Base-by-base conservation (phyloP, 208 protist genomes). In the Blechomonas ayalai region DNA sequence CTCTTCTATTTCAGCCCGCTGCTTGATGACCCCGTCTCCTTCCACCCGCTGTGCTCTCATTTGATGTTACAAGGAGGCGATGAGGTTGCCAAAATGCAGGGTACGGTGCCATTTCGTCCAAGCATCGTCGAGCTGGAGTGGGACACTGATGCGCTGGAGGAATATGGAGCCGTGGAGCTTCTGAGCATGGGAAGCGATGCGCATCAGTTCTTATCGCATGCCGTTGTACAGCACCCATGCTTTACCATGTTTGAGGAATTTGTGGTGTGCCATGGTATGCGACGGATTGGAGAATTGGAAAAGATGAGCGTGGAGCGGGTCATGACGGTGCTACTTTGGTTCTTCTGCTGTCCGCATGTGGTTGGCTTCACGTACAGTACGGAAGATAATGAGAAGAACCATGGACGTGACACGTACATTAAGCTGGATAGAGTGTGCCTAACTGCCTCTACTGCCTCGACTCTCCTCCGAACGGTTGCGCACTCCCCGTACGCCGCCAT, bases 1-100 rank as follows among this genome's bases (percentile, higher is more conserved):
- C 60, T 71, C 26, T 71, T 71, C 47, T 71, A 71, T 50, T 71
- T 54, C 32, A 64, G 56, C 48, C 58, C 63, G 4, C 45, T 59
- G 24, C 51, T 61, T 2, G 41, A 62, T 25, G 49, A 44, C 5
- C 63, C 63, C 1, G 46, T 71, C 3, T 15, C 46, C 8, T 44
- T 71, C 41, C 63, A 71, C 50, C 63, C 63, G 6, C n/a, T 55
- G 18, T 4, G 13, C 15, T 22, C 19, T 12, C 32, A 51, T 23
- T n/a, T 7, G 2, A 43, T 32, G 4, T 40, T 66, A 9, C 48
- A 53, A 36, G 34, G 50, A 15, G 51, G 43, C 28, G 22, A 59
- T 26, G 41, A 39, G 19, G 19, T 62, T 6, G 43, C 31, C n/a
- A 34, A 34, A 34, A n/a, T n/a, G 31, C 31, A 34, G 31, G 31